Evolutionary conservation across 768 basidiomycete genomes (phyloP).

Genomic region (Naematelia aurantialba): DNA sequence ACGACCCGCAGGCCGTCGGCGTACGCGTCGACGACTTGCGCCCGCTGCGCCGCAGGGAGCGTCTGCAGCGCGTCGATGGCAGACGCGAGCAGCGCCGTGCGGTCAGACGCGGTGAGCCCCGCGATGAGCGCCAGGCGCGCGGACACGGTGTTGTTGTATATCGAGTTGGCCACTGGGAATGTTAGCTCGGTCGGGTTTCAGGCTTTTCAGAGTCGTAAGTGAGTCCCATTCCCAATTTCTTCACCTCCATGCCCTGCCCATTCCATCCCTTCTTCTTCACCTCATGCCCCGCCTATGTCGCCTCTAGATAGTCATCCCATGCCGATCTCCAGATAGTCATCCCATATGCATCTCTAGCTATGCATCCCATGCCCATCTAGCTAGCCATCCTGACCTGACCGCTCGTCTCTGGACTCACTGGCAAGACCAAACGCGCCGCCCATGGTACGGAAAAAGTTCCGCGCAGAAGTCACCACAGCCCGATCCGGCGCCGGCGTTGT

Average conservation of each 20-base stretch:
- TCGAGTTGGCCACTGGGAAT: conserved; percentile 41
- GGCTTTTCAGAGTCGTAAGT: too few species aligned
- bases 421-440: conserved; percentile 48
- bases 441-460: conserved; percentile 45
- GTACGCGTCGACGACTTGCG: conserved; percentile 24
- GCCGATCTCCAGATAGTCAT: neutral
- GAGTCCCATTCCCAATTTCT: neutral
- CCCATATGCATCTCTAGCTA: too few species aligned
- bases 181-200: too few species aligned
- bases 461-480: conserved; percentile 40
- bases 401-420: conserved; percentile 10
- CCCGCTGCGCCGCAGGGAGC: conserved; percentile 3
- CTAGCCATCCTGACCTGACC: too few species aligned
- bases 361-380: too few species aligned
- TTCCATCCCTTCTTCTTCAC: neutral
- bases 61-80: conserved; percentile 10
- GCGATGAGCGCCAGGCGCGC: conserved; percentile 3
- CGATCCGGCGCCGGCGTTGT: conserved; percentile 33
- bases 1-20: conserved; percentile 29
- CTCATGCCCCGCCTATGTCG: neutral
- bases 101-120: conserved; percentile 6
- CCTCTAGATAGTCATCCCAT: neutral
- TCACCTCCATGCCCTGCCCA: neutral
- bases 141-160: conserved; percentile 40
- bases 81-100: conserved; percentile 9